Evolutionary conservation across 2,329 filamentous ascomycete species (phyloP).

Genomic region (Penicillium glabrum): DNA sequence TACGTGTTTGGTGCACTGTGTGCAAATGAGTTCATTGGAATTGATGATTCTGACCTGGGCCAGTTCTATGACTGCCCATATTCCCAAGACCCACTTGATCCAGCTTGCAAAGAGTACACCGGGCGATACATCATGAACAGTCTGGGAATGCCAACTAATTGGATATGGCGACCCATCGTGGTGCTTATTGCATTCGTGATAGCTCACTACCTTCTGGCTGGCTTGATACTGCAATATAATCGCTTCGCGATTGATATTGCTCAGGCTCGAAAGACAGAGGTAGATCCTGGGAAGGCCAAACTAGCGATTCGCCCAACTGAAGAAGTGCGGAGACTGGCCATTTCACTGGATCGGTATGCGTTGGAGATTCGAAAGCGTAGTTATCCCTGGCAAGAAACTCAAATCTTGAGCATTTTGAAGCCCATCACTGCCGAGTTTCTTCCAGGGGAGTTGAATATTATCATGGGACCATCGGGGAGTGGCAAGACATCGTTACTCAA

Average conservation of each 20-base stretch:
- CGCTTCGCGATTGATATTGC: conserved; percentile 70
- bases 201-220: conserved; percentile 63
- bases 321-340: conserved; percentile 61
- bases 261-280: conserved; percentile 57
- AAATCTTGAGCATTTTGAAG: conserved; percentile 57
- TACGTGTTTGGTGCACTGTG: conserved; percentile 71
- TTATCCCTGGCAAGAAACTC: conserved; percentile 46
- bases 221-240: conserved; percentile 62
- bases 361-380: conserved; percentile 64
- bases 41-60: conserved; percentile 44
- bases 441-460: conserved; percentile 69
- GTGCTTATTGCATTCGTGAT: conserved; percentile 62
- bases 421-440: conserved; percentile 67
- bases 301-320: conserved; percentile 56
- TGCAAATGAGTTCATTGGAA: conserved; percentile 66
- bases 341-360: conserved; percentile 64
- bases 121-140: conserved; percentile 68
- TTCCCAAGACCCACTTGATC: conserved; percentile 61
- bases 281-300: conserved; percentile 69
- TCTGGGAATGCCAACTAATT: conserved; percentile 66
- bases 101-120: conserved; percentile 66
- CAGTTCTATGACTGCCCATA: conserved; percentile 73
- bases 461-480: conserved; percentile 77
- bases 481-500: conserved; percentile 76
- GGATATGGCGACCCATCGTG: conserved; percentile 67